A percentile compares a stretch with the other conserved stretches of the same genome.
Evolutionary conservation across 768 basidiomycete genomes (phyloP).

Genomic region (Boletus reticulatus): DNA sequence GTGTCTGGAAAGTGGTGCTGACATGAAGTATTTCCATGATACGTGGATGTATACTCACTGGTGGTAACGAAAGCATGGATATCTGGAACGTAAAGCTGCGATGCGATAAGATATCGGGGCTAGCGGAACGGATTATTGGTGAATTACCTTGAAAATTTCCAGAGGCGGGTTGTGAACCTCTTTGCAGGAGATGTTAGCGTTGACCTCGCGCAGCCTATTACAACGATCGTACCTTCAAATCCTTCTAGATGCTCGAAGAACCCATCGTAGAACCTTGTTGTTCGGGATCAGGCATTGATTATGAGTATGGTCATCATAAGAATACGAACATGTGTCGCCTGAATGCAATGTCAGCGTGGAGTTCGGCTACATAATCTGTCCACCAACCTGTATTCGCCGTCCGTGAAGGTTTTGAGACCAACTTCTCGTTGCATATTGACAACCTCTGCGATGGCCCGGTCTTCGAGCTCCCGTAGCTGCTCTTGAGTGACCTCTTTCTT

Average conservation of each 20-base stretch:
- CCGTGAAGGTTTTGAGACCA: conserved; percentile 42
- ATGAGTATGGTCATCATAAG: not conserved
- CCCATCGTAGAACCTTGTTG: conserved; percentile 26
- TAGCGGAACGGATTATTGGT: too few relatives aligned
- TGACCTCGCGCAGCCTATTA: not conserved
- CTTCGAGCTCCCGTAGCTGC: conserved; percentile 39
- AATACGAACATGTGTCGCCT: conserved; percentile 27
- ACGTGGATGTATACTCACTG: conserved; percentile 5
- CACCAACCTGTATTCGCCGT: conserved; percentile 39
- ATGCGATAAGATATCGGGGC: not conserved
- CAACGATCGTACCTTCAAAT: conserved; percentile 20
- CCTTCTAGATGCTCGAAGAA: conserved; percentile 28
- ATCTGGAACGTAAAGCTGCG: conserved; percentile 26
- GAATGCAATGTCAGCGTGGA: not conserved
- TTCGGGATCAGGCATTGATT: not conserved
- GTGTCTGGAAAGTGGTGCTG: conserved; percentile 8
- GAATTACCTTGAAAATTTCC: conserved; percentile 25
- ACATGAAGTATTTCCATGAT: not conserved
- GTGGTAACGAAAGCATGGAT: conserved; percentile 20
- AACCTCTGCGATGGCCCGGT: conserved; percentile 36
- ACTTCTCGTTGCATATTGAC: conserved; percentile 38
- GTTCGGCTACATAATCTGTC: conserved; percentile 6
- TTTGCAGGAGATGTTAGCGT: conserved; percentile 6
- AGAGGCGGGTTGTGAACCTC: conserved; percentile 23
- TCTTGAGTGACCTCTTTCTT: conserved; percentile 31